Conservation (phyloP, 2,329 filamentous ascomycete species). For the Alternaria gaisen region DNA sequence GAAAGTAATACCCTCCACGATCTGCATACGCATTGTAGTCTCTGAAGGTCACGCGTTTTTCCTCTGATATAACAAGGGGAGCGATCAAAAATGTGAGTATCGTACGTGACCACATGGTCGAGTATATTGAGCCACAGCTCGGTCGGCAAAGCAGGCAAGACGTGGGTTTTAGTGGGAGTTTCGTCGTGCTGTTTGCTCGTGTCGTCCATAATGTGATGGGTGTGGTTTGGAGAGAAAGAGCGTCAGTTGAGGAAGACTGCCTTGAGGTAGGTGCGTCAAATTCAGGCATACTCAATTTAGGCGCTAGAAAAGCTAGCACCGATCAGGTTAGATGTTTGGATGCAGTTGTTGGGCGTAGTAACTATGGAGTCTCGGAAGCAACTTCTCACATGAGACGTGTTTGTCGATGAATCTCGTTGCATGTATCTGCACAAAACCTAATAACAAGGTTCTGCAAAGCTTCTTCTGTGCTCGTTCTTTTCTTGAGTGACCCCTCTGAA, state of each 20-base stretch:
- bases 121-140: conserved; percentile 12
- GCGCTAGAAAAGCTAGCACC: background rate
- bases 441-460: no score
- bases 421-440: no score
- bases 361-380: background rate
- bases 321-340: background rate
- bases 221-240: background rate
- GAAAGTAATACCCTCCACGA: background rate
- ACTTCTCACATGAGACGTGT: no score
- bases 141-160: background rate
- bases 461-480: no score
- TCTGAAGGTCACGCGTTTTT: background rate
- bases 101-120: background rate
- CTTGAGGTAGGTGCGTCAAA: background rate
- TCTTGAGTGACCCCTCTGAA: no score
- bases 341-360: no score
- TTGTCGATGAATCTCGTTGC: no score
- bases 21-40: background rate
- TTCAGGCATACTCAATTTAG: background rate
- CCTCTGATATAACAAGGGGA: background rate
- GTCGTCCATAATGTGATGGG: background rate
- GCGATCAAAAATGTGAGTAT: conserved; percentile 11
- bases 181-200: background rate
- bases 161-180: background rate
- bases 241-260: background rate